These are phyloP conservation scores for Neonectria ditissima DNA, from an alignment of 2,329 filamentous ascomycete genomes.

Conservation along the genomic window DNA sequence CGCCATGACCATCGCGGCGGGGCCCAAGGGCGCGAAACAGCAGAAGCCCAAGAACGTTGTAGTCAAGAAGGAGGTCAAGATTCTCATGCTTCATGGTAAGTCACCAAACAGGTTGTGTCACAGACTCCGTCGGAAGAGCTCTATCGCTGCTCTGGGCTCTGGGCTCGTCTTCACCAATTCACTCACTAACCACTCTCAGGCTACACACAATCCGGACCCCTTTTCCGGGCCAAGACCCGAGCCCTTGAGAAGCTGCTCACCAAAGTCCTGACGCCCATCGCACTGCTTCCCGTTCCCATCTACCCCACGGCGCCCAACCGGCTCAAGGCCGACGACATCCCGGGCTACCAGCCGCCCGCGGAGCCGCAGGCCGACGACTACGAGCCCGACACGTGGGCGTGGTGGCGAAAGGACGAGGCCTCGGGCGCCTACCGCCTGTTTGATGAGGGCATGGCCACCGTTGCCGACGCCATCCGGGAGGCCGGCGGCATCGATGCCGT, in stretches of 20 bases:
- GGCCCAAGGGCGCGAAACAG: slow-evolving; percentile 32
- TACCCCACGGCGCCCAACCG: slow-evolving; percentile 78
- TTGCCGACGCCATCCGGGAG: slow-evolving; percentile 72
- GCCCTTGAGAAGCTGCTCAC: slow-evolving; percentile 83
- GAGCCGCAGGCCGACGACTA: slow-evolving; percentile 60
- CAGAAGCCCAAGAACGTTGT: slow-evolving; percentile 50
- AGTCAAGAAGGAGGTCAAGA: slow-evolving; percentile 67
- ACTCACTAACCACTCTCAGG: slow-evolving; percentile 59
- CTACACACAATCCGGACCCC: slow-evolving; percentile 88
- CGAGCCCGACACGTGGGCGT: slow-evolving; percentile 78
- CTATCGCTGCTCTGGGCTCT: neutral
- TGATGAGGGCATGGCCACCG: slow-evolving; percentile 71
- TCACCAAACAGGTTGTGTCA: slow-evolving; percentile 1
- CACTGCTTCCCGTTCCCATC: slow-evolving; percentile 66
- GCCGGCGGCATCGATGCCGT: slow-evolving; percentile 81
- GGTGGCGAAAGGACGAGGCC: slow-evolving; percentile 80
- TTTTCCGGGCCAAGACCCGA: slow-evolving; percentile 90
- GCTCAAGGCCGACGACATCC: slow-evolving; percentile 74
- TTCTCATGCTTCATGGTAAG: slow-evolving; percentile 82
- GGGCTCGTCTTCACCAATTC: neutral
- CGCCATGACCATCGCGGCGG: slow-evolving; percentile 44
- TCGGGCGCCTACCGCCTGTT: slow-evolving; percentile 74
- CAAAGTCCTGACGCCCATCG: slow-evolving; percentile 75
- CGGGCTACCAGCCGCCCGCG: slow-evolving; percentile 68
- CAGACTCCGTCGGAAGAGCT: neutral